A percentile compares a stretch with the other conserved stretches of the same genome.
phyloP scores from a whole-genome alignment of 192 early-diverging fungal species.

The Rhizophlyctis rosea region DNA sequence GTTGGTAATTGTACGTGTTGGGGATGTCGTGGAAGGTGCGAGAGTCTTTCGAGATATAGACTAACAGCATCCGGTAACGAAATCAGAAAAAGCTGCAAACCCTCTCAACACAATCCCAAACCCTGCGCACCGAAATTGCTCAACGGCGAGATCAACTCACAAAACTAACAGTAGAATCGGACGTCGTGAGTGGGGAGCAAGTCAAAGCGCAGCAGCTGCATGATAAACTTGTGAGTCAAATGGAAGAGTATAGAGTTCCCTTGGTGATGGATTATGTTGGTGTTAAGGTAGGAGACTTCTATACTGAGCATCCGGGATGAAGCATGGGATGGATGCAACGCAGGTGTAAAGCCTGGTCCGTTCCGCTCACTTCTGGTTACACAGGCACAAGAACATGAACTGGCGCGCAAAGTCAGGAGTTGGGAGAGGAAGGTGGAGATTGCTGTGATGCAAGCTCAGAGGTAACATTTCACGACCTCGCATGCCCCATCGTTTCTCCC shows the following conservation, averaged over 20 bases:
- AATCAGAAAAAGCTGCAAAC: constrained; percentile 46
- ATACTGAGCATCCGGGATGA: too few species aligned
- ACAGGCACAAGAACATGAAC: constrained; percentile 52
- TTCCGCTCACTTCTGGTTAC: background rate
- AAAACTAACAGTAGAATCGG: constrained; percentile 43
- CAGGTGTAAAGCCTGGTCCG: too few species aligned
- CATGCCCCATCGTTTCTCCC: background rate
- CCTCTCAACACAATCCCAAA: constrained; percentile 40
- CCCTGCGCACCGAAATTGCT: constrained; percentile 43
- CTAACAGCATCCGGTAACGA: too few species aligned
- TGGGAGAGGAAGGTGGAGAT: constrained; percentile 62
- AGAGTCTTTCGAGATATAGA: too few species aligned
- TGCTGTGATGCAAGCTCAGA: constrained; percentile 46
- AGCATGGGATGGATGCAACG: too few species aligned
- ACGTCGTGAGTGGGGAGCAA: constrained; percentile 41
- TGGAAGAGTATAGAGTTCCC: constrained; percentile 53
- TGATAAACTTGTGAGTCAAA: constrained; percentile 30
- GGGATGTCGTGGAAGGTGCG: too few species aligned
- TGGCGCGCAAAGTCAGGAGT: constrained; percentile 45
- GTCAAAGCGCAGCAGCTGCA: constrained; percentile 36
- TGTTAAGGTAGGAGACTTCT: constrained; percentile 28
- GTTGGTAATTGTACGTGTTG: too few species aligned
- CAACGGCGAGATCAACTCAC: constrained; percentile 43
- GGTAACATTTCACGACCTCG: constrained; percentile 20
- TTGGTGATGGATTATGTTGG: constrained; percentile 57